These are phyloP conservation scores for Lasiosphaeria ovina DNA, from an alignment of 495 filamentous ascomycete genomes.

Conservation along the genomic window DNA sequence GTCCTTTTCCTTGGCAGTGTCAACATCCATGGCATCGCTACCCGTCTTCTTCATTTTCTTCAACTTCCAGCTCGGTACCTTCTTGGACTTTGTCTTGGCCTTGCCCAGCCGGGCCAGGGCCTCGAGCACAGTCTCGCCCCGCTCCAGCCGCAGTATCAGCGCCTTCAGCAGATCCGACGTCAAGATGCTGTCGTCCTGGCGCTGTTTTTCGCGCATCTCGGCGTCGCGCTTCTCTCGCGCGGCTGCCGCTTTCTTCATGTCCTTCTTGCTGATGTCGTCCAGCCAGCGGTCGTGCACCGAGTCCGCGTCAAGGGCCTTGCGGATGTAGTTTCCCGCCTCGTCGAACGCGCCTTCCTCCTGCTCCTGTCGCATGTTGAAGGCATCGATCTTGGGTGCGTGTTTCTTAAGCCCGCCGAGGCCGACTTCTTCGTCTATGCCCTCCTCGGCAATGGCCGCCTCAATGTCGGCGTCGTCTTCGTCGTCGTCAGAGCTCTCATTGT, in stretches of 20 bases:
- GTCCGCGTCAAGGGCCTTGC: conserved; percentile 86
- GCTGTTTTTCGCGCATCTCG: conserved; percentile 64
- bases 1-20: conserved; percentile 56
- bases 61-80: conserved; percentile 59
- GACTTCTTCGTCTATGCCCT: conserved; percentile 78
- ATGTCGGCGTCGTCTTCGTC: conserved; percentile 71
- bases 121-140: conserved; percentile 85
- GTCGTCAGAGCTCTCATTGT: conserved; percentile 59
- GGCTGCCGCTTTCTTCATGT: conserved; percentile 82
- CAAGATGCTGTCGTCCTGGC: conserved; percentile 68
- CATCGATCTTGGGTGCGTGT: conserved; percentile 92
- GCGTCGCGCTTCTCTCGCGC: conserved; percentile 84
- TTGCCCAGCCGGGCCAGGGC: conserved; percentile 79
- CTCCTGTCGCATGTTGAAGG: conserved; percentile 90
- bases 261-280: conserved; percentile 86
- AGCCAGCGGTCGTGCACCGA: conserved; percentile 91
- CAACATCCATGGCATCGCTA: conserved; percentile 62
- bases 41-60: conserved; percentile 46
- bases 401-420: conserved; percentile 88
- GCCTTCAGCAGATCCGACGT: conserved; percentile 70
- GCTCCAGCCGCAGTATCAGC: conserved; percentile 71
- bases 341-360: conserved; percentile 93
- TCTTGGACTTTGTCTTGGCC: conserved; percentile 63
- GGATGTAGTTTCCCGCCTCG: conserved; percentile 81
- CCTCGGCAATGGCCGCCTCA: conserved; percentile 61